Base-by-base conservation (phyloP, 2,329 filamentous ascomycete genomes). In the Scopulariopsis brevicaulis region DNA sequence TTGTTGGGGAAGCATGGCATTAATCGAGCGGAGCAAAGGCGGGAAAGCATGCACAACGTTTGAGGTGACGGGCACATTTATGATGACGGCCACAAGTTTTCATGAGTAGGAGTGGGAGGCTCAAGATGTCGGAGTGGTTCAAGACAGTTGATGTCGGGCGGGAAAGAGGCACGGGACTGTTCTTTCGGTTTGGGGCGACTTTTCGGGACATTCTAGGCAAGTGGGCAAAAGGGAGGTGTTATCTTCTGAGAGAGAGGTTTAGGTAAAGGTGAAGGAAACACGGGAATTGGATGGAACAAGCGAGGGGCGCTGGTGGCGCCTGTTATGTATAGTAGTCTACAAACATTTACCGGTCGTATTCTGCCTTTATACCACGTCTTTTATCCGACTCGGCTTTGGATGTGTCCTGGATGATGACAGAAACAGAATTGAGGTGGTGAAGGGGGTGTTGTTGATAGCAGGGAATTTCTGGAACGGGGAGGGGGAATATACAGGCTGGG, bases 41-140 rank as follows among this genome's bases (percentile, higher is more conserved):
- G 28, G 32, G 18, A 34, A n/a, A 48, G 46, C 46, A 52, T 57
- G 18, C 24, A n/a, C n/a, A 40, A 57, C 55, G 55, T 46, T 50
- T 57, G 18, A 25, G 48, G 35, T 24, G 34, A 20, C 50, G 53
- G 54, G 51, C 25, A 43, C n/a, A 43, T 34, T 52, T 52, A 59
- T 54, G 24, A 37, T 60, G 58, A 60, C 58, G 55, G 46, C 55
- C 55, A n/a, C 28, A 28, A 40, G 51, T 58, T 56, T 50, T 50
- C 20, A 50, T 50, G 46, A 50, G 20, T 24, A 11, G 18, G 46
- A 5, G 40, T 2, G 40, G 40, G n/a, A 46, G n/a, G 20, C 4
- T 10, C n/a, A n/a, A 50, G 46, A 12, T 18, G 43, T n/a, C 20
- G 24, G 20, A 11, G 15, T 46, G 10, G 18, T 46, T n/a, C 15